Percentiles rank a stretch among this genome's conserved stretches.
These are phyloP conservation scores for Rhodotorula mucilaginosa DNA, from an alignment of 1,284 basidiomycete genomes.

Conservation along the genomic window DNA sequence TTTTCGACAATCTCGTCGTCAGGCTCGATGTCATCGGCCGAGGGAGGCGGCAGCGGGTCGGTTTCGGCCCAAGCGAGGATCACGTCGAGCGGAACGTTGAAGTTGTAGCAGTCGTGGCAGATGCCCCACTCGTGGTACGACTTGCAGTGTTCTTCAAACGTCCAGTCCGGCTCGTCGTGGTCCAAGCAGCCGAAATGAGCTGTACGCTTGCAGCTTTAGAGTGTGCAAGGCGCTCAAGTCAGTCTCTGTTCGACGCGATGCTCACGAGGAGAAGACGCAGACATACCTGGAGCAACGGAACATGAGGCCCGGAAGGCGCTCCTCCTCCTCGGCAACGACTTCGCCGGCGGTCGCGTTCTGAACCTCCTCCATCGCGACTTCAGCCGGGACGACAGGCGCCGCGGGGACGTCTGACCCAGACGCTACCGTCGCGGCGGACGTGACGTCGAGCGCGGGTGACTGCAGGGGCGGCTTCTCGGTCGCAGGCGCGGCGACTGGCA, in stretches of 20 bases:
- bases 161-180: constrained; percentile 25
- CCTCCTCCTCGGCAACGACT: not conserved
- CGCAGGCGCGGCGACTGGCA: too few relatives aligned
- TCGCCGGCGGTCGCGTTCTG: not conserved
- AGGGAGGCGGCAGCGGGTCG: constrained; percentile 11
- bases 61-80: constrained; percentile 72
- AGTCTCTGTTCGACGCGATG: not conserved
- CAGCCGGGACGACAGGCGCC: too few relatives aligned
- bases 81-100: constrained; percentile 69
- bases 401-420: too few relatives aligned
- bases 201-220: constrained; percentile 36
- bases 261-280: too few relatives aligned
- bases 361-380: not conserved
- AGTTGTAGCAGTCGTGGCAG: constrained; percentile 69
- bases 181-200: constrained; percentile 42
- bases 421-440: too few relatives aligned
- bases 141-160: constrained; percentile 14
- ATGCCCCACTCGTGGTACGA: constrained; percentile 58
- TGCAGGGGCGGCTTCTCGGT: too few relatives aligned
- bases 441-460: too few relatives aligned
- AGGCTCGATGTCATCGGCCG: constrained; percentile 18
- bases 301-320: constrained; percentile 22
- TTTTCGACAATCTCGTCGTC: constrained; percentile 27
- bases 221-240: not conserved
- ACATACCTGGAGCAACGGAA: constrained; percentile 32